Conservation (phyloP, 140 eudicot genomes). For the Cichorium intybus region DNA sequence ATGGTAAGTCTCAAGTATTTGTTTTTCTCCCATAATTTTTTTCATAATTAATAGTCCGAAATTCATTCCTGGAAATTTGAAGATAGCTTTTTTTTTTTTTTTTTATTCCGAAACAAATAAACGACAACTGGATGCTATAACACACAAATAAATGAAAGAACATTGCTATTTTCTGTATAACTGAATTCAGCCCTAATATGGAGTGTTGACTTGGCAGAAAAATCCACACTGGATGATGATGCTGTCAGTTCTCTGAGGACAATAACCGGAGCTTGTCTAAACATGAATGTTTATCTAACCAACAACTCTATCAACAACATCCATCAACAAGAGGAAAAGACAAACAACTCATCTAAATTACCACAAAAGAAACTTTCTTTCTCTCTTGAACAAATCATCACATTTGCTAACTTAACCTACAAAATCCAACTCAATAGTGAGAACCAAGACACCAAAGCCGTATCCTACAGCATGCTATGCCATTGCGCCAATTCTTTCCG, state of each 20-base stretch:
- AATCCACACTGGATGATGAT: slow-evolving; percentile 49
- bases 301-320: slow-evolving; percentile 57
- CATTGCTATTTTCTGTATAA: not conserved
- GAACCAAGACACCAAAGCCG: slow-evolving; percentile 40
- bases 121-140: not conserved
- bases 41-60: too few relatives aligned
- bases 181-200: not conserved
- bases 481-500: slow-evolving; percentile 45
- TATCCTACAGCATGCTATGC: slow-evolving; percentile 39
- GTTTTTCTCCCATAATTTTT: not conserved
- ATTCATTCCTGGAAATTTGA: too few relatives aligned
- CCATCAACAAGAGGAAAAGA: slow-evolving; percentile 59
- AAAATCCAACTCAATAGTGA: slow-evolving; percentile 44
- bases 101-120: not conserved
- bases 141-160: slow-evolving; percentile 11
- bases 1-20: slow-evolving; percentile 42
- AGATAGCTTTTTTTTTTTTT: too few relatives aligned
- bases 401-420: slow-evolving; percentile 59
- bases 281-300: slow-evolving; percentile 40
- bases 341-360: slow-evolving; percentile 50
- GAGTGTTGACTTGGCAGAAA: slow-evolving; percentile 50
- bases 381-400: slow-evolving; percentile 60
- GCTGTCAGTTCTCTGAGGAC: slow-evolving; percentile 40
- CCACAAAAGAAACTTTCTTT: slow-evolving; percentile 73
- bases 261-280: slow-evolving; percentile 52